Percentiles rank a stretch among this genome's conserved stretches.
These are phyloP conservation scores for Quercus lobata DNA, from an alignment of 331 rosid genomes.

Conservation along the genomic window DNA sequence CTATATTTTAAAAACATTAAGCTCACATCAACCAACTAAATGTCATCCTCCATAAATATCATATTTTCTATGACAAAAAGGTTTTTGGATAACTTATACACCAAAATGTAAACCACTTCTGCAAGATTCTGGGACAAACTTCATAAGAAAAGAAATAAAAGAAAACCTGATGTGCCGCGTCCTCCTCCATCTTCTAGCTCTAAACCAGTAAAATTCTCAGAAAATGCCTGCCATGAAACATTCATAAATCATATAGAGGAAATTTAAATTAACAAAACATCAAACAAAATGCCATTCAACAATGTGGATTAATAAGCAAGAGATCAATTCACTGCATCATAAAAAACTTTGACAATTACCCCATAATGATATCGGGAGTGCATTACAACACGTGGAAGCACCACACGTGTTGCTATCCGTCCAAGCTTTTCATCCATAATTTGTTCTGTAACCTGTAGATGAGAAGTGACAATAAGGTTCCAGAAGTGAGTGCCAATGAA, in stretches of 20 bases:
- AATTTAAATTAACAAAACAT: background rate
- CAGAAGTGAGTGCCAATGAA: slow-evolving; percentile 11
- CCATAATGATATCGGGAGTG: slow-evolving; percentile 90
- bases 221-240: slow-evolving; percentile 67
- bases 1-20: background rate
- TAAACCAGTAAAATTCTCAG: slow-evolving; percentile 86
- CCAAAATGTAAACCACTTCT: background rate
- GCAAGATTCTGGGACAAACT: background rate
- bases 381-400: slow-evolving; percentile 99
- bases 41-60: background rate
- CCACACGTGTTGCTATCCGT: slow-evolving; percentile 83
- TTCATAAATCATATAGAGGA: slow-evolving; percentile 3
- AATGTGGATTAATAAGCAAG: background rate
- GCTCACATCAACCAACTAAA: background rate
- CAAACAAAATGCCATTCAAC: background rate
- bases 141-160: background rate
- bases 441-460: slow-evolving; percentile 79
- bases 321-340: background rate
- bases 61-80: background rate
- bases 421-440: slow-evolving; percentile 93
- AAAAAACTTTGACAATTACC: slow-evolving; percentile 32
- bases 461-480: slow-evolving; percentile 9
- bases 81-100: background rate
- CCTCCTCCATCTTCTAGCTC: slow-evolving; percentile 99
- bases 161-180: slow-evolving; percentile 94